These are phyloP conservation scores for Quercus aquifolioides DNA, from an alignment of 306 rosid species.

Conservation along the genomic window DNA sequence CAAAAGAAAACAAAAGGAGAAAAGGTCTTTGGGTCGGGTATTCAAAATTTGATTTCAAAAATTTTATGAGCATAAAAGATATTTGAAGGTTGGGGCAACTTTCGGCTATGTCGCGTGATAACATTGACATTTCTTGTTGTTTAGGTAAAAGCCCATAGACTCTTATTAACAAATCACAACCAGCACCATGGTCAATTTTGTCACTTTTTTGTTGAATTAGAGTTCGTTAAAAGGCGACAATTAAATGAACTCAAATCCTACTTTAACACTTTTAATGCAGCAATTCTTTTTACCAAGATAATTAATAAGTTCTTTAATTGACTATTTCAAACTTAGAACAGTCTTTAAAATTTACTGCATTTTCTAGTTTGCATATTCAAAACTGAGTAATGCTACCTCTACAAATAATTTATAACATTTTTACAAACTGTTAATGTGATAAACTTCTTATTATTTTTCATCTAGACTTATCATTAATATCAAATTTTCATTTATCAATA, in stretches of 20 bases:
- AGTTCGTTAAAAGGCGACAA: not conserved
- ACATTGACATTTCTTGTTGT: constrained; percentile 58
- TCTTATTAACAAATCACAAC: constrained; percentile 24
- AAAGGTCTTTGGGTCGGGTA: too few relatives aligned
- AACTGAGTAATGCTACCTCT: rapidly evolving
- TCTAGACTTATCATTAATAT: rapidly evolving
- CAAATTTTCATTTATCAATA: too few relatives aligned
- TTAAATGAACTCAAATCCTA: not conserved
- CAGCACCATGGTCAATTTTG: constrained; percentile 27
- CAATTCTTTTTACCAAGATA: too few relatives aligned
- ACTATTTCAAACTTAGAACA: too few relatives aligned
- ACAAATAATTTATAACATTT: too few relatives aligned
- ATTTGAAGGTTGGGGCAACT: constrained; percentile 30
- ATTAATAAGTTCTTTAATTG: too few relatives aligned
- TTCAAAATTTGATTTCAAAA: constrained; percentile 8
- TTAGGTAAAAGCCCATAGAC: constrained; percentile 46
- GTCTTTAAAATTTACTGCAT: too few relatives aligned
- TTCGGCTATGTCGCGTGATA: constrained; percentile 55
- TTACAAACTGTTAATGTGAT: rapidly evolving
- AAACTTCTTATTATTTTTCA: rapidly evolving
- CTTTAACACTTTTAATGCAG: not conserved
- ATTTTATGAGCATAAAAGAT: not conserved
- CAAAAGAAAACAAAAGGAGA: not conserved
- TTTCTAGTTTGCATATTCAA: too few relatives aligned
- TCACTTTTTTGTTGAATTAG: constrained; percentile 20